Conservation (phyloP, 2,329 filamentous ascomycete species). For the Leptographium procerum region DNA sequence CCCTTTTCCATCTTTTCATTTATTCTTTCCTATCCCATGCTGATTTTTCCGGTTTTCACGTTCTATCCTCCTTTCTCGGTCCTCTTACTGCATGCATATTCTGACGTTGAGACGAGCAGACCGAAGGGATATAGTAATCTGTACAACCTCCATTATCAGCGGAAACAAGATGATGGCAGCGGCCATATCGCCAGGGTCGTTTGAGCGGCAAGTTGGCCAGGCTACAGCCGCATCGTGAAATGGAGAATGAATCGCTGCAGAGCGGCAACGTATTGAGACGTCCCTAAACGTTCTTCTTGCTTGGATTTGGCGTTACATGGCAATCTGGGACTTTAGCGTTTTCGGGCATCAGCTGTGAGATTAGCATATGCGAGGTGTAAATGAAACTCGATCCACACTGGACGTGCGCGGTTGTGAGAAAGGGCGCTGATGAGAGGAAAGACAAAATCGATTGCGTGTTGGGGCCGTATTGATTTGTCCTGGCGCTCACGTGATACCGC, state of each 20-base stretch:
- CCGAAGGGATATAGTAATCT: constrained; percentile 68
- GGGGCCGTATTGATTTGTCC: neutral
- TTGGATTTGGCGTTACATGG: neutral
- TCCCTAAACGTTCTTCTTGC: neutral
- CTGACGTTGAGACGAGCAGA: neutral
- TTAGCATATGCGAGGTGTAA: neutral
- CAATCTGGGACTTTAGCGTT: neutral
- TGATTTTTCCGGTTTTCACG: no score
- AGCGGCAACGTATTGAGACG: neutral
- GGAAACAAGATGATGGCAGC: constrained; percentile 82
- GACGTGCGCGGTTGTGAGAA: neutral
- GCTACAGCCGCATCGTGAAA: neutral
- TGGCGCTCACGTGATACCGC: neutral
- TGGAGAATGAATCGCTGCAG: neutral
- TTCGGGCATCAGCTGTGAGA: neutral
- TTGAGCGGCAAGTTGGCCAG: constrained; percentile 32
- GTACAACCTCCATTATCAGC: constrained; percentile 82
- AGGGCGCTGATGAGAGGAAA: neutral
- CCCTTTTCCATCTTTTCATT: neutral
- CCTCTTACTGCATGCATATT: neutral
- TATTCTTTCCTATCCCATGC: no score
- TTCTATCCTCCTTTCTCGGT: neutral
- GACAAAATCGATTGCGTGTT: neutral
- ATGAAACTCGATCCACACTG: neutral
- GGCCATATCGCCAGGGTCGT: constrained; percentile 62